Evolutionary conservation across 73 alveolate species (phyloP).

Genomic region (Durusdinium trenchii): DNA sequence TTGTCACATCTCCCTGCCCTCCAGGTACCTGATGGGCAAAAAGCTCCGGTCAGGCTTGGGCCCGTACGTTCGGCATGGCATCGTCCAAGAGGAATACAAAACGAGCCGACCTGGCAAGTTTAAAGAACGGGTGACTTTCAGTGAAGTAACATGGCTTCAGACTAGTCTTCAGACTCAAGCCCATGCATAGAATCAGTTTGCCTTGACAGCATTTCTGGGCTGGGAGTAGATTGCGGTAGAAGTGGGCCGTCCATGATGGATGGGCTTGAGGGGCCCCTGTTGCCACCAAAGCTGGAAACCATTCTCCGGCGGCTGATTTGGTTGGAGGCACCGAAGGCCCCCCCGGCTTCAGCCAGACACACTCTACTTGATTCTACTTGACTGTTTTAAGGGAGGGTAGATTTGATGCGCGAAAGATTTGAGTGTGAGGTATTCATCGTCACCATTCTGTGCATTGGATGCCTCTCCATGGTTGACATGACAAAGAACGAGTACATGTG

Average conservation of each 20-base stretch:
- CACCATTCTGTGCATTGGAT: not conserved
- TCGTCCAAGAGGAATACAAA: not conserved
- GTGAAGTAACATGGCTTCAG: too few relatives aligned
- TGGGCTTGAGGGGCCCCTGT: not conserved
- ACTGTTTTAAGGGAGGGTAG: too few relatives aligned
- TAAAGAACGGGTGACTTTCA: too few relatives aligned
- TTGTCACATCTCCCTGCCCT: not conserved
- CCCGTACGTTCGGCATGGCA: not conserved
- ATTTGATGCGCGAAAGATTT: too few relatives aligned
- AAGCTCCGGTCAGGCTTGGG: not conserved
- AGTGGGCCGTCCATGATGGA: not conserved
- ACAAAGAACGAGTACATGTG: not conserved
- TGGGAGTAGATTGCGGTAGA: too few relatives aligned
- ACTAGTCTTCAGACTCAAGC: too few relatives aligned
- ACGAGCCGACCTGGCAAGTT: not conserved
- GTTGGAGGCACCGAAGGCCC: constrained; percentile 1
- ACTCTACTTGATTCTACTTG: too few relatives aligned
- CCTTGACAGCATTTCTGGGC: too few relatives aligned
- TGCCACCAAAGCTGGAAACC: constrained; percentile 41
- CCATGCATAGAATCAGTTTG: too few relatives aligned
- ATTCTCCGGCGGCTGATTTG: constrained; percentile 18
- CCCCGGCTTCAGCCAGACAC: too few relatives aligned
- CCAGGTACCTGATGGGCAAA: not conserved
- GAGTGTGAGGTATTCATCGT: constrained; percentile 36
- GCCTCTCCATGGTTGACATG: not conserved